Evolutionary conservation across 805 yeast genomes (phyloP).

Genomic region (Candida adriatica): DNA sequence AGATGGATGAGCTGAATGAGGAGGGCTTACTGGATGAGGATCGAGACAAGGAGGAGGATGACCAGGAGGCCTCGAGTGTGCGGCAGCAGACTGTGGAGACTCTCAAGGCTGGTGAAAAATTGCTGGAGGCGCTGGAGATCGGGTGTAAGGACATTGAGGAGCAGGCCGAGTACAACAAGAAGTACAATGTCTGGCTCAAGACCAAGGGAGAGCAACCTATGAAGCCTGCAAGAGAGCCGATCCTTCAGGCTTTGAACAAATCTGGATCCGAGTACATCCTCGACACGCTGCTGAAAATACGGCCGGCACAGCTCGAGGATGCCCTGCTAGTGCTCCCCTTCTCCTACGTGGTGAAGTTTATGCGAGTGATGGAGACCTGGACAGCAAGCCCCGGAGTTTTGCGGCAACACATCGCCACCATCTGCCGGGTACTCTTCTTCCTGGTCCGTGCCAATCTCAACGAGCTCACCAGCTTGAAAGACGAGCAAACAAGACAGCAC

Average conservation of each 20-base stretch:
- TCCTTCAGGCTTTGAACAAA: slow-evolving; percentile 66
- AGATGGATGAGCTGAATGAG: slow-evolving; percentile 88
- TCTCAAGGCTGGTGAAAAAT: slow-evolving; percentile 86
- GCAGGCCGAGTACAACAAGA: slow-evolving; percentile 41
- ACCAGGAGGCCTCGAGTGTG: slow-evolving; percentile 54
- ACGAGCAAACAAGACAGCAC: slow-evolving; percentile 55
- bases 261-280: slow-evolving; percentile 75
- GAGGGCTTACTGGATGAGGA: slow-evolving; percentile 51
- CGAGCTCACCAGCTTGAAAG: slow-evolving; percentile 69
- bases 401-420: slow-evolving; percentile 48
- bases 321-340: slow-evolving; percentile 88
- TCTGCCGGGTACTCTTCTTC: slow-evolving; percentile 73
- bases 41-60: slow-evolving; percentile 31
- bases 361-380: slow-evolving; percentile 74
- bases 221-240: slow-evolving; percentile 59
- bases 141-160: slow-evolving; percentile 66
- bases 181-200: slow-evolving; percentile 33
- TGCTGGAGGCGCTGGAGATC: slow-evolving; percentile 87
- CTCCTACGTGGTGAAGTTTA: slow-evolving; percentile 65
- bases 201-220: slow-evolving; percentile 43
- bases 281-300: slow-evolving; percentile 62
- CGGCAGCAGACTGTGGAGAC: slow-evolving; percentile 84
- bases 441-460: slow-evolving; percentile 65
- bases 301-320: slow-evolving; percentile 84
- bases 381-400: slow-evolving; percentile 42